Evolutionary conservation across 2,329 filamentous ascomycete genomes (phyloP), one percentile per base, ranked within the genome.

Genomic region (Epichloe baconii): DNA sequence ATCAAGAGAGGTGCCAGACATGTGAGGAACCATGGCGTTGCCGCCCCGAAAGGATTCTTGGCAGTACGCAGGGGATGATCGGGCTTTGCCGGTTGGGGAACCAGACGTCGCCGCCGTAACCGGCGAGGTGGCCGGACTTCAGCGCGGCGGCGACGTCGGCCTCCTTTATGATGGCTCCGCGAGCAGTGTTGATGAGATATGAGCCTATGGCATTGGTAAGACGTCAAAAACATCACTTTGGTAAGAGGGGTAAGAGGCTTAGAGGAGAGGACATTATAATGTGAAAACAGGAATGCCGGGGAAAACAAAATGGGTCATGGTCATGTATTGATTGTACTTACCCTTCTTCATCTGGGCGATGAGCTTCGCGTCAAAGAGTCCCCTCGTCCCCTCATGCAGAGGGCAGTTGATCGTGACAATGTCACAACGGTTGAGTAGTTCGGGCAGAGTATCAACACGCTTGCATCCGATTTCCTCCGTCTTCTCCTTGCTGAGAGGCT

Each of bases 331-430:
- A 47, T 23, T 19, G 17, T 36, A 38, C 78, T 61, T 68, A 83
- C 86, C 90, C 70, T 85, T 85, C 87, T 97, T 97, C 93, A 97
- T 98, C 86, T 97, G 96, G 71, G 82, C 78, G 68, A 97, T 91
- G 64, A 97, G 79, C 47, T 97, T 88, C 85, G 96, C 96, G 85
- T 97, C 95, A 80, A 97, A 97, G 57, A 98, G 73, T 61, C 91
- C 91, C 56, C 83, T 80, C 37, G 93, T 98, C 82, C 94, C 95
- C 80, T 97, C 91, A 78, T 98, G 93, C 57, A 98, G 82, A 50
- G 93, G 93, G 80, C 90, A 96, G 84, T 98, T 98, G 77, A 98
- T 97, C 67, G 93, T 98, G 71, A 98, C 91, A 56, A 97, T 80
- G 62, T 97, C 93, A 70, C 91, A 97, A 78, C 95, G 88, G 41